These are phyloP conservation scores for Glycine tomentella DNA, from an alignment of 306 rosid genomes.

Conservation along the genomic window DNA sequence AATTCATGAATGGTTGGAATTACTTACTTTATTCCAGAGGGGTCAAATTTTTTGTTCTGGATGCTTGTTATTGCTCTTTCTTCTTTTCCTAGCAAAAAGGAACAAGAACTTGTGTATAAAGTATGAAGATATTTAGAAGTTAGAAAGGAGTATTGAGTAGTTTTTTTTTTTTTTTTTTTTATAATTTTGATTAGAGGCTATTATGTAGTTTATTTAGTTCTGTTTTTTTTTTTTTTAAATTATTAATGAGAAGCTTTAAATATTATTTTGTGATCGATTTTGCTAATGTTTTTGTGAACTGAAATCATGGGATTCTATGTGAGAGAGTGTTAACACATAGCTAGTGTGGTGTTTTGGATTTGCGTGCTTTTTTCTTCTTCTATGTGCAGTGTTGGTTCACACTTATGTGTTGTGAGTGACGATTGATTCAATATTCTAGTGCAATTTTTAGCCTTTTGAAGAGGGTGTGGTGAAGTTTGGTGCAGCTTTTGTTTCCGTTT, in stretches of 20 bases:
- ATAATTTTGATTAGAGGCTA: conserved; percentile 4
- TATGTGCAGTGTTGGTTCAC: neutral
- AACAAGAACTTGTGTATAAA: conserved; percentile 60
- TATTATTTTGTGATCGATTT: neutral
- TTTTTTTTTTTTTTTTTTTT: neutral
- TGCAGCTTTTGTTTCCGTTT: conserved; percentile 25
- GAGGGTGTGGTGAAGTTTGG: neutral
- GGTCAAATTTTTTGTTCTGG: conserved; percentile 7
- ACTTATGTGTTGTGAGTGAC: conserved; percentile 24
- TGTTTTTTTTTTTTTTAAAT: conserved; percentile 31
- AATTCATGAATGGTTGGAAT: neutral
- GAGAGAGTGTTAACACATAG: neutral
- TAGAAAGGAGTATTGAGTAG: conserved; percentile 59
- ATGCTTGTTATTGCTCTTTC: conserved; percentile 42
- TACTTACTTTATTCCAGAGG: neutral
- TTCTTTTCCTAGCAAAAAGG: conserved; percentile 39
- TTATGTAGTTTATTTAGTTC: conserved; percentile 36
- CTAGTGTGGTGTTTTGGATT: conserved; percentile 23
- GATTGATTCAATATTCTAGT: neutral
- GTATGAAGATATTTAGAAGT: conserved; percentile 50
- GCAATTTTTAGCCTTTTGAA: conserved; percentile 33
- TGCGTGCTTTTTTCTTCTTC: neutral
- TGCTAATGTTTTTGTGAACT: neutral
- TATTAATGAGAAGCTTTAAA: conserved; percentile 47
- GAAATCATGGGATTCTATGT: conserved; percentile 5